Base-by-base conservation (phyloP, 108 stramenopile species). In the Cyclotella kingstonii region DNA sequence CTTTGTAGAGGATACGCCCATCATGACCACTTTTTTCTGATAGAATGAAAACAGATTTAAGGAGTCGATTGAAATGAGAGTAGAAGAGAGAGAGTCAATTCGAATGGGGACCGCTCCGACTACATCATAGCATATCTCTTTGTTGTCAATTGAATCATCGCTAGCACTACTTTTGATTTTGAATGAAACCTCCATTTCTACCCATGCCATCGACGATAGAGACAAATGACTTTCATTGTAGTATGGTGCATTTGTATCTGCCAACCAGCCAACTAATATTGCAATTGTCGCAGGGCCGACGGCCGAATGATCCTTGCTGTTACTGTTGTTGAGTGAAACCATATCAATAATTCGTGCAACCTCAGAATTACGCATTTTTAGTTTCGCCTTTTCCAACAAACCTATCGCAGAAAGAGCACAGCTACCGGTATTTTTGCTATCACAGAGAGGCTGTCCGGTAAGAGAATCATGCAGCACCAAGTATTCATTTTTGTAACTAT, bases 1-100 rank as follows among this genome's bases (percentile, higher is more conserved):
- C 6, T 44, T 43, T 0, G 19, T 39, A 0, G 63, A 3, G 10
- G 64, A 36, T 30, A 75, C 49, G 3, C 64, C 65, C 39, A 66
- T 26, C 4, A 75, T 11, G 4, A 60, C 52, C 43, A 66, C 31
- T 21, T 28, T 57, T 42, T 47, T 34, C 5, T 25, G 8, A 11
- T 34, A 11, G n/a, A n/a, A n/a, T 23, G 31, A 31, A 9, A 35
- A 18, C 0, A 39, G 34, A 27, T 15, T 34, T n/a, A 45, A 28
- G 1, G 46, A 35, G 21, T 33, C 17, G 18, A 26, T 9, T 3
- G 22, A 19, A n/a, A 53, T 17, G 0, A 35, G 11, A 34, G 19
- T 12, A 35, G 18, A 38, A 0, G 34, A 36, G 0, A 53, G 35
- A 3, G 35, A 33, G 1, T 35, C 52, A 17, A 35, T 3, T 21